phyloP scores from a whole-genome alignment of 345 rosid species.

The Psidium friedrichsthalianum region DNA sequence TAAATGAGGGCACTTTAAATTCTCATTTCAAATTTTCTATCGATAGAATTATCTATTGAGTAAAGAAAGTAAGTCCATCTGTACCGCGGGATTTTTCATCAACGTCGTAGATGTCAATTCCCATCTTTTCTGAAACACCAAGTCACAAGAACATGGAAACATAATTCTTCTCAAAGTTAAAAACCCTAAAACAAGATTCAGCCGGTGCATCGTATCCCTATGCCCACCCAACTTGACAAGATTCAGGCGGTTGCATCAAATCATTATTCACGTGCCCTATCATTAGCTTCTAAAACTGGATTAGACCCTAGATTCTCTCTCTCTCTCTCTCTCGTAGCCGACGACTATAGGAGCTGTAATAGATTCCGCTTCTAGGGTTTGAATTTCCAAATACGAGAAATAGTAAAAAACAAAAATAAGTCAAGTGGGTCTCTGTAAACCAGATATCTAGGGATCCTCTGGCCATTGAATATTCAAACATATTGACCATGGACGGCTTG shows the following conservation, averaged over 20 bases:
- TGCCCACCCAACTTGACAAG: not conserved
- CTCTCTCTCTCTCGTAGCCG: not conserved
- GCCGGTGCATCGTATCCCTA: slow-evolving; percentile 1
- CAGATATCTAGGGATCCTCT: slow-evolving; percentile 59
- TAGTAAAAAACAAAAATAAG: not conserved
- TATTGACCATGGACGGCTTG: not conserved
- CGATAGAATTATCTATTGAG: no score
- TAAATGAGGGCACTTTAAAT: no score
- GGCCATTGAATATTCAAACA: not conserved
- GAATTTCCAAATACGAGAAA: not conserved
- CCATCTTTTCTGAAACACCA: not conserved
- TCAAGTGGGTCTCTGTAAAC: slow-evolving; percentile 1
- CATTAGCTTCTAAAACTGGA: not conserved
- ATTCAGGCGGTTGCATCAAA: not conserved
- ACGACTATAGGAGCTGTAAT: not conserved
- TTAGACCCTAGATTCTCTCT: not conserved
- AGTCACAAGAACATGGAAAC: not conserved
- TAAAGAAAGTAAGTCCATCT: not conserved
- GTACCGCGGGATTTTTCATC: not conserved
- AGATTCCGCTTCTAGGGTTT: not conserved
- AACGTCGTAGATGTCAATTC: not conserved
- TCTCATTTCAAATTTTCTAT: no score
- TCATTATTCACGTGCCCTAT: not conserved
- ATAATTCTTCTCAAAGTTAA: not conserved
- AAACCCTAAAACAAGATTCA: not conserved